phyloP scores from a whole-genome alignment of 192 early-diverging fungal species.

The Mortierella claussenii region DNA sequence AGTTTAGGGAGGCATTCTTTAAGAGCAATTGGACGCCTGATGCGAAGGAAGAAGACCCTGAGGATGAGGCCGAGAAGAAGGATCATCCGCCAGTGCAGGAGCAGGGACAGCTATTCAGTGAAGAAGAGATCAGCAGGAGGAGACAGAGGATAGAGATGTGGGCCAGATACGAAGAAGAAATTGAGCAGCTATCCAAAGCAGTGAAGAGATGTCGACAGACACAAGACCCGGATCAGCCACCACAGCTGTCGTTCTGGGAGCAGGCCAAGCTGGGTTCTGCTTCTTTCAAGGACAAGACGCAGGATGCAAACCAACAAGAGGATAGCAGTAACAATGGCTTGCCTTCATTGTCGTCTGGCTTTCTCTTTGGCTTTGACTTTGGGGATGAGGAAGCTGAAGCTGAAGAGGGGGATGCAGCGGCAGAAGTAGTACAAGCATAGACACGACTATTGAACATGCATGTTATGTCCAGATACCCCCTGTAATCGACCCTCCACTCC shows the following conservation, averaged over 20 bases:
- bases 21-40: constrained; percentile 28
- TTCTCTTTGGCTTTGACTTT: constrained; percentile 40
- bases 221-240: background rate
- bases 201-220: constrained; percentile 5
- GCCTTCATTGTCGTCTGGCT: no score
- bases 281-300: no score
- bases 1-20: constrained; percentile 56
- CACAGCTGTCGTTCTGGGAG: constrained; percentile 49
- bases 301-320: no score
- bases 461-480: no score
- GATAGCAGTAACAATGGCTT: no score
- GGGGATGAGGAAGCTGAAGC: constrained; percentile 26
- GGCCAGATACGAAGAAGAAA: constrained; percentile 27
- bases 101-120: background rate
- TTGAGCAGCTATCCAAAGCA: constrained; percentile 18
- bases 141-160: constrained; percentile 21
- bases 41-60: background rate
- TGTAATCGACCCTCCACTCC: no score
- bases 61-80: background rate
- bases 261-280: constrained; percentile 27
- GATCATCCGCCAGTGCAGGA: no score
- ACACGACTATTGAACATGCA: no score
- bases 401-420: constrained; percentile 8
- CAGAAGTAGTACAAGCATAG: no score
- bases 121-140: constrained; percentile 19